Conservation (phyloP, 805 yeast genomes). For the Suhomyces tanzawaensis region DNA sequence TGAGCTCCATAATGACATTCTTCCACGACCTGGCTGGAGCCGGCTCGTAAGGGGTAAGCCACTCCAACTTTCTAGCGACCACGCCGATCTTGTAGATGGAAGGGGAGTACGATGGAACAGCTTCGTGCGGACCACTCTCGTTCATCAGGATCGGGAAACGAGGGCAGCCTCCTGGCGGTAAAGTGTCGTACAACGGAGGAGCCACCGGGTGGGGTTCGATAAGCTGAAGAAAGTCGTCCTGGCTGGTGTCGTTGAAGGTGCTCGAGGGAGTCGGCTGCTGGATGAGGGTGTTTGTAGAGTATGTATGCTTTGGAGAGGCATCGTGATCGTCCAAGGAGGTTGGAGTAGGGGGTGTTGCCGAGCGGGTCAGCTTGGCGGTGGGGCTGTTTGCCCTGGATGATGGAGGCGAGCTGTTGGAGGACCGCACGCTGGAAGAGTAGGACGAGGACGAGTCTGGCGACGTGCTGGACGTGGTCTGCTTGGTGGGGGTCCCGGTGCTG, state of each 20-base stretch:
- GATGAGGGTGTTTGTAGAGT: not conserved
- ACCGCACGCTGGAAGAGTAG: constrained; percentile 2
- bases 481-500: not conserved
- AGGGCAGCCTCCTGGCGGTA: constrained; percentile 48
- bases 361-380: constrained; percentile 1
- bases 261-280: not conserved
- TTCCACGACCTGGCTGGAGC: constrained; percentile 72
- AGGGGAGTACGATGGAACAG: constrained; percentile 64
- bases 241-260: not conserved
- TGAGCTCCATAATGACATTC: constrained; percentile 64
- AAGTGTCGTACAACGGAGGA: constrained; percentile 35
- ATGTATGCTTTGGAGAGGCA: not conserved
- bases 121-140: constrained; percentile 29
- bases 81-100: constrained; percentile 59
- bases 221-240: constrained; percentile 21
- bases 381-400: constrained; percentile 8
- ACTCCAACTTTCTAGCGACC: constrained; percentile 66
- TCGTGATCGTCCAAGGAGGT: not conserved
- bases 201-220: constrained; percentile 39
- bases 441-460: constrained; percentile 8
- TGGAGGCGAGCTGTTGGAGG: constrained; percentile 5
- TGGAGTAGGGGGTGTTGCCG: constrained; percentile 10
- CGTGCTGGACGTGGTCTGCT: not conserved
- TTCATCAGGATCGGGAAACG: constrained; percentile 26
- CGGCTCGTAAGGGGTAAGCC: constrained; percentile 74